Evolutionary conservation across 2,329 filamentous ascomycete species (phyloP).

Genomic region (Trichoderma sp.): DNA sequence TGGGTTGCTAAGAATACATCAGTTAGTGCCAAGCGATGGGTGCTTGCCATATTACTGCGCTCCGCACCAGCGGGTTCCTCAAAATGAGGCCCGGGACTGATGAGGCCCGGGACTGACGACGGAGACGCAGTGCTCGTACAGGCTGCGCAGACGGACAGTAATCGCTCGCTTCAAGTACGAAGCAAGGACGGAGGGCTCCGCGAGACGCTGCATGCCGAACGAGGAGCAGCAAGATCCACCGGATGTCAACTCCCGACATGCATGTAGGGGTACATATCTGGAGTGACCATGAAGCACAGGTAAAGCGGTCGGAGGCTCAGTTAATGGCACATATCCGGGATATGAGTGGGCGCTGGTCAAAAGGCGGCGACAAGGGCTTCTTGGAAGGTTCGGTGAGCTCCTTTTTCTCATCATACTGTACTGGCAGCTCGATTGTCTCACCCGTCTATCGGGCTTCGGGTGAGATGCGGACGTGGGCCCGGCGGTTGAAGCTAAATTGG

Average conservation of each 20-base stretch:
- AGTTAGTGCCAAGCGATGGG: slow-evolving; percentile 7
- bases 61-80: slow-evolving; percentile 1
- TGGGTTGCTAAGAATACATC: slow-evolving; percentile 2
- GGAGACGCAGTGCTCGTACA: not conserved
- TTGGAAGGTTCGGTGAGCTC: slow-evolving; percentile 22
- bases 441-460: slow-evolving; percentile 10
- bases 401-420: not conserved
- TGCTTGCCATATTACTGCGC: not conserved
- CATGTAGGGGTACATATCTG: not conserved
- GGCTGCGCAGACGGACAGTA: not conserved
- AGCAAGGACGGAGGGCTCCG: not conserved
- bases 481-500: slow-evolving; percentile 2
- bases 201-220: slow-evolving; percentile 9
- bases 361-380: slow-evolving; percentile 13
- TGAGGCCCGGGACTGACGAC: not conserved
- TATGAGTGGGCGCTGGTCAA: not conserved
- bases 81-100: not conserved
- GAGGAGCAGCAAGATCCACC: slow-evolving; percentile 1
- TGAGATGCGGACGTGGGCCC: slow-evolving; percentile 3
- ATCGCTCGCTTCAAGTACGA: too few relatives aligned
- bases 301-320: not conserved
- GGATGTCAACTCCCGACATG: not conserved
- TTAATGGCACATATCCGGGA: not conserved
- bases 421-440: slow-evolving; percentile 15
- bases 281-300: not conserved